Evolutionary conservation across 2,329 filamentous ascomycete species (phyloP), one percentile per base, ranked within the genome.

Genomic region (Dothidotthia symphoricarpi): DNA sequence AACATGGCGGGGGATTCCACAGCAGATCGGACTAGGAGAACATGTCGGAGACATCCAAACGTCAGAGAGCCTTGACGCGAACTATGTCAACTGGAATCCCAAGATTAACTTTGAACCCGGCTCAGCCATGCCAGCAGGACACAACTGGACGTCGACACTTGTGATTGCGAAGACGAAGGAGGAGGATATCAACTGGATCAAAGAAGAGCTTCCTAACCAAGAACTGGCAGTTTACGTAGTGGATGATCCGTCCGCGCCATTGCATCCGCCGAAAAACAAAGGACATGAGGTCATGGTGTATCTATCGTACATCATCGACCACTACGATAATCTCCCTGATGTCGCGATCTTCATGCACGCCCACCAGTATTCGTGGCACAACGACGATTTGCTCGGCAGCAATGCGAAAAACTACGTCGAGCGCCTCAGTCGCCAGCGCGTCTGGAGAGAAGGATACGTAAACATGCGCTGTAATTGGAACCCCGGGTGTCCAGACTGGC

Each of bases 251-350:
- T 58, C 53, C 1, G 74, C 74, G 3, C 56, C 61, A 11, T 66
- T 74, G 15, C 74, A 75, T 41, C 72, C 76, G 1, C 75, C 75
- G 0, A 69, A 72, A 39, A 77, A 78, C 53, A 81, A 81, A 59
- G 81, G 81, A 24, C 76, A 81, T 51, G 81, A 84, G 62, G 79
- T 77, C 24, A 76, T 80, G 65, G 73, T 80, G 6, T 83, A 83
- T 55, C 69, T 82, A 25, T 76, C 72, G 26, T 82, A 80, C 61
- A 73, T 83, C 51, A 74, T 81, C 51, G 77, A 81, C 56, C 73
- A 77, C 58, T 83, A 84, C 64, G 71, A 82, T 45, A 53, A 69
- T 3, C 70, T 84, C 3, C 73, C 78, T 2, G 77, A 81, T 36
- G 70, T 82, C 43, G 69, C 70, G 22, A 74, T 83, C 47, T 81